Evolutionary conservation across 2,329 filamentous ascomycete genomes (phyloP).

Genomic region (Calonectria hongkongensis): DNA sequence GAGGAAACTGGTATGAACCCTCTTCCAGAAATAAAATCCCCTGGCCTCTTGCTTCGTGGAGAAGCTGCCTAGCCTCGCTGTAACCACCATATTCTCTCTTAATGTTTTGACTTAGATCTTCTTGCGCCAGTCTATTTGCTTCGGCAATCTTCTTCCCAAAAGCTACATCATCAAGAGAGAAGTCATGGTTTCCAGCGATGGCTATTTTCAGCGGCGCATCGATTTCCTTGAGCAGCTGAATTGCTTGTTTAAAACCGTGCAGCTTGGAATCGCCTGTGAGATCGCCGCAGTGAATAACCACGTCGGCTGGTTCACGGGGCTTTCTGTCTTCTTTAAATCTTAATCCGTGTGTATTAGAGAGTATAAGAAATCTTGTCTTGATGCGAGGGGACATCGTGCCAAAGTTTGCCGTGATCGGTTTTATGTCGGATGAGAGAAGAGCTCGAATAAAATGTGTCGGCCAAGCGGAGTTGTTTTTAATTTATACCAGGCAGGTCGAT

Average conservation of each 20-base stretch:
- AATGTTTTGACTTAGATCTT: constrained; percentile 33
- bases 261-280: constrained; percentile 67
- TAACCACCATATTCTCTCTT: constrained; percentile 60
- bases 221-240: constrained; percentile 62
- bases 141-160: constrained; percentile 59
- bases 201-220: constrained; percentile 68
- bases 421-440: too few species aligned
- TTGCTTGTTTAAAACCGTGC: constrained; percentile 59
- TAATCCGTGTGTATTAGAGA: constrained; percentile 47
- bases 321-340: constrained; percentile 3
- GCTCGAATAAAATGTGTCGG: too few species aligned
- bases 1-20: constrained; percentile 62
- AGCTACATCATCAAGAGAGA: constrained; percentile 59
- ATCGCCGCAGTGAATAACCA: constrained; percentile 71
- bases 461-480: too few species aligned
- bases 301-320: constrained; percentile 56
- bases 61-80: constrained; percentile 59
- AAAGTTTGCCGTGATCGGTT: background rate
- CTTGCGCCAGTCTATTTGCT: constrained; percentile 35
- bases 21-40: constrained; percentile 65
- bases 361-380: constrained; percentile 44
- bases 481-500: too few species aligned
- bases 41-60: constrained; percentile 46
- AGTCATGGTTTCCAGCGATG: constrained; percentile 73
- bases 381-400: background rate